Evolutionary conservation across 345 rosid genomes (phyloP).

Genomic region (Eutrema japonicum): DNA sequence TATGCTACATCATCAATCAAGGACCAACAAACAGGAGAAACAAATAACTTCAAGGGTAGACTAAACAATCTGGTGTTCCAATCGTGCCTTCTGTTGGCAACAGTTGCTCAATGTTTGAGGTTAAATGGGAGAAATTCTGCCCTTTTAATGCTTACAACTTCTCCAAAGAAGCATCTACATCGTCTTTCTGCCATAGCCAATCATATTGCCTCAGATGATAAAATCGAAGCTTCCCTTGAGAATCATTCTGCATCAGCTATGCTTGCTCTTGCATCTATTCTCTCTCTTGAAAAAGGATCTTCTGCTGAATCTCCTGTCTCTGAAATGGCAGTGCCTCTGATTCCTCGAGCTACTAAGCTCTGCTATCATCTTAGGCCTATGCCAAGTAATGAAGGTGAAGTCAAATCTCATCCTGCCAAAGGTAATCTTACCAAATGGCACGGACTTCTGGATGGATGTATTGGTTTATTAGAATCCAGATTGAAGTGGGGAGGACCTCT

Average conservation of each 20-base stretch:
- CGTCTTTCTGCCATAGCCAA: constrained; percentile 81
- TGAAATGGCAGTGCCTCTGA: constrained; percentile 80
- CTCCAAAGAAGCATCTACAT: constrained; percentile 80
- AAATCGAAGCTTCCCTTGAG: constrained; percentile 59
- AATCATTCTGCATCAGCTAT: constrained; percentile 83
- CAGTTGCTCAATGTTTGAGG: constrained; percentile 84
- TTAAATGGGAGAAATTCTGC: constrained; percentile 89
- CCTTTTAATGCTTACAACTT: constrained; percentile 78
- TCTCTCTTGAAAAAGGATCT: constrained; percentile 83
- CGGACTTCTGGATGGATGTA: constrained; percentile 89
- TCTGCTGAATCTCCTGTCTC: constrained; percentile 75
- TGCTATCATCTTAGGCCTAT: constrained; percentile 72
- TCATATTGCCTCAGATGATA: constrained; percentile 67
- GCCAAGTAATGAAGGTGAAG: constrained; percentile 50
- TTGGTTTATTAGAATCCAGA: constrained; percentile 84
- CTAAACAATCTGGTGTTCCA: constrained; percentile 64
- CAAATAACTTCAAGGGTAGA: constrained; percentile 59
- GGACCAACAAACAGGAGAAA: constrained; percentile 65
- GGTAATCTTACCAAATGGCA: constrained; percentile 75
- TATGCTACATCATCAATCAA: constrained; percentile 59
- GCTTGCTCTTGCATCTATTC: constrained; percentile 92
- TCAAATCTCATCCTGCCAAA: constrained; percentile 35
- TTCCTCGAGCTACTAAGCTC: constrained; percentile 82
- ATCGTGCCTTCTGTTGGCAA: constrained; percentile 72
- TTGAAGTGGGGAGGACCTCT: constrained; percentile 85